These are phyloP conservation scores for Wallacemonas collosoma DNA, from an alignment of 208 protist species.

Conservation along the genomic window DNA sequence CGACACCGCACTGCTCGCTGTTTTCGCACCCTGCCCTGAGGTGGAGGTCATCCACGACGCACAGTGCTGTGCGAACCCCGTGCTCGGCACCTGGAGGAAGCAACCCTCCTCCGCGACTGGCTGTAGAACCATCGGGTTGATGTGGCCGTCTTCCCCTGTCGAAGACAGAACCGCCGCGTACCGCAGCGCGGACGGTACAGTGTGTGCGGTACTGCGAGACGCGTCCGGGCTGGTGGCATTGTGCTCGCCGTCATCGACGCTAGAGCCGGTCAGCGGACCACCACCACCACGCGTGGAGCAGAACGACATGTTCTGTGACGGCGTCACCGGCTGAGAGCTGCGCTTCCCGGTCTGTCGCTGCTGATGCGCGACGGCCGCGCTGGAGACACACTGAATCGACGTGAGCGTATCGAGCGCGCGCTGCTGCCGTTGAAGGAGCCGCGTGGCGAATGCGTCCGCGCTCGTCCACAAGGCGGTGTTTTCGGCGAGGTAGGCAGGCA, in stretches of 20 bases:
- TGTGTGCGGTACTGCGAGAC: neutral
- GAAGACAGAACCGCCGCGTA: slow-evolving; percentile 8
- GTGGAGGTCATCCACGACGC: slow-evolving; percentile 5
- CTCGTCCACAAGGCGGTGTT: slow-evolving; percentile 9
- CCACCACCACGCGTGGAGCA: neutral
- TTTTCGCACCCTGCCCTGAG: no score
- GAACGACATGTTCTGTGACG: neutral
- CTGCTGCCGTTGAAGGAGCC: slow-evolving; percentile 7
- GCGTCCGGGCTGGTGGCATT: neutral
- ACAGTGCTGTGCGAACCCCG: slow-evolving; percentile 32
- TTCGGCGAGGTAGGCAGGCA: neutral
- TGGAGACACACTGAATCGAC: neutral
- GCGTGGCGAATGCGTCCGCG: neutral
- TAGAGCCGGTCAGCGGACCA: neutral
- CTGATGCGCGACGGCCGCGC: slow-evolving; percentile 10
- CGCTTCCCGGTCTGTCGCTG: neutral
- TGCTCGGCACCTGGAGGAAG: slow-evolving; percentile 62
- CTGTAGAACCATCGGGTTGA: slow-evolving; percentile 37
- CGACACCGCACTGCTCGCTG: no score
- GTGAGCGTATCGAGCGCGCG: neutral
- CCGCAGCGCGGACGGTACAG: slow-evolving; percentile 5
- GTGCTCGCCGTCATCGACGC: neutral
- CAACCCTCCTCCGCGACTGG: slow-evolving; percentile 59
- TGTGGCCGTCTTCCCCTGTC: slow-evolving; percentile 14
- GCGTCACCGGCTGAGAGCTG: neutral